Base-by-base conservation (phyloP, 805 yeast species). In the Limtongia smithiae region DNA sequence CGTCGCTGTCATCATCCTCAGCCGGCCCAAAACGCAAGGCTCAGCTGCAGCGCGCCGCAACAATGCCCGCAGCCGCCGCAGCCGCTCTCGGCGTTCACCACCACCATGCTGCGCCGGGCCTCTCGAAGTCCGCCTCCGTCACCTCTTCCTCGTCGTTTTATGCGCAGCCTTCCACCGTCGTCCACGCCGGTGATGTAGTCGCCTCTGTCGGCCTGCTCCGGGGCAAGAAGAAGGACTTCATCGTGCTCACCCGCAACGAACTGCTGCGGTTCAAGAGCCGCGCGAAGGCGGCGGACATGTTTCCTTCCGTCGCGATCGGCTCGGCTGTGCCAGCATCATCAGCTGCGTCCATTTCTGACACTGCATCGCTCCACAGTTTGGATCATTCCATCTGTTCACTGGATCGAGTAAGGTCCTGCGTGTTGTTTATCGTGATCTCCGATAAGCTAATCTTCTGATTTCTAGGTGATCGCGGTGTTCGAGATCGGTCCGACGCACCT, bases 101-200 rank as follows among this genome's bases (percentile, higher is more conserved):
- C n/a, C n/a, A n/a, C n/a, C n/a, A n/a, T n/a, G n/a, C 33, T 18
- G 27, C 30, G 15, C 9, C 34, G 4, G 5, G 35, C 8, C 6
- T 15, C 22, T 36, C 38, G 21, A 18, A n/a, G 5, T 12, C 31
- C 15, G 15, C 43, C 30, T 28, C 43, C 18, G 11, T 18, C 24
- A 11, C 37, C 8, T 31, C 36, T 15, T 30, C 37, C 14, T 31
- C 45, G 36, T 22, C 37, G 21, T 12, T 21, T 22, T 21, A n/a
- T 6, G 20, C 25, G 7, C 31, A 7, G 41, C 20, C 45, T 15
- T 27, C 42, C 32, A 18, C 14, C 11, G 20, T 50, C n/a, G n/a
- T 51, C 14, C 45, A 51, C 35, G 18, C 67, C 9, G 58, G 60
- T 21, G 58, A 58, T 34, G 58, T 59, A 28, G 42, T 50, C 36